Evolutionary conservation across 176 grass and related monocot species (phyloP).

Genomic region (Oropetium thomaeum): DNA sequence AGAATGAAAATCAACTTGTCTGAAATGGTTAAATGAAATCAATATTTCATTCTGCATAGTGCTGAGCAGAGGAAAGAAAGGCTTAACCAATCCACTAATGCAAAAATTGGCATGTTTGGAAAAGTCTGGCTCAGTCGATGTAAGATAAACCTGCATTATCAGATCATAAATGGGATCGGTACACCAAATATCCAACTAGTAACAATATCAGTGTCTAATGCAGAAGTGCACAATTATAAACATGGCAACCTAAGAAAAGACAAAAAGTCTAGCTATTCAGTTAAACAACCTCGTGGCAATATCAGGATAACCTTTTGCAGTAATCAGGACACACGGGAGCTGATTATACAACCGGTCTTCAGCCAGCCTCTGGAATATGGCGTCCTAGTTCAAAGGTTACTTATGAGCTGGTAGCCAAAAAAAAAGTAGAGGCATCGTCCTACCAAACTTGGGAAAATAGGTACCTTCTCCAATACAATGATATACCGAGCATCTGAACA

Average conservation of each 20-base stretch:
- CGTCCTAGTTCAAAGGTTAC: slow-evolving; percentile 54
- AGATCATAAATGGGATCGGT: slow-evolving; percentile 16
- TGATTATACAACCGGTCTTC: slow-evolving; percentile 84
- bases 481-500: slow-evolving; percentile 76
- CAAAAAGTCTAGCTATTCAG: background rate
- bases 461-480: slow-evolving; percentile 89
- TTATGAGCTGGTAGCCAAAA: background rate
- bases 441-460: slow-evolving; percentile 1
- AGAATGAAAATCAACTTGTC: slow-evolving; percentile 15
- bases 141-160: slow-evolving; percentile 63
- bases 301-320: slow-evolving; percentile 98
- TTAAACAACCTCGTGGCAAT: slow-evolving; percentile 77
- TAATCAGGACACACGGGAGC: slow-evolving; percentile 82
- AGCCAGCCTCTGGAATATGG: slow-evolving; percentile 94
- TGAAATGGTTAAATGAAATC: background rate
- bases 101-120: slow-evolving; percentile 76
- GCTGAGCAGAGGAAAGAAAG: slow-evolving; percentile 32
- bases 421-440: background rate
- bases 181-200: background rate
- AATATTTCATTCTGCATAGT: background rate
- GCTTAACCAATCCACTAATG: slow-evolving; percentile 80
- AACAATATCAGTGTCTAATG: slow-evolving; percentile 3
- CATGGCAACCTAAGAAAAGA: background rate
- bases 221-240: background rate
- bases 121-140: slow-evolving; percentile 70